Base-by-base conservation (phyloP, 2,329 filamentous ascomycete species). In the Trichocomaceae sp. region DNA sequence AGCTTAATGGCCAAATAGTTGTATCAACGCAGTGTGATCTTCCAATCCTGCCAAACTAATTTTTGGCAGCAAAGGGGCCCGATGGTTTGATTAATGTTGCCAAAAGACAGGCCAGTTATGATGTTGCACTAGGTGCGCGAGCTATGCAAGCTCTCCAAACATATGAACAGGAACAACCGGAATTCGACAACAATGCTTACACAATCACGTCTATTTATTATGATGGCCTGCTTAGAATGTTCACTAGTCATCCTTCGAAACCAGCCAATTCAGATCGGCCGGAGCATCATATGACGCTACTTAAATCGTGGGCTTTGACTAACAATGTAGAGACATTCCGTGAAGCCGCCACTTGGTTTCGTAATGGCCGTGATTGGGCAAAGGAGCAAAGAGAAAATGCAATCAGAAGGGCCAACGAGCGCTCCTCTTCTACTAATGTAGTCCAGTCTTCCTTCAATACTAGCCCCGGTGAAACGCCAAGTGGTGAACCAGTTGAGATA, bases 1-100 rank as follows among this genome's bases (percentile, higher is more conserved):
- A 60, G 52, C 58, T 60, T 23, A 47, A 58, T 26, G 13, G 55
- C 26, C 55, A 52, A 17, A 69, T 71, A 44, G 57, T 68, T 19
- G 66, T 64, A 54, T 67, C 66, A 3, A 68, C 63, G 19, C 59
- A 62, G 47, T 19, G 52, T 9, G 26, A 64, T 48, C 63, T 62
- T 55, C 71, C 70, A 0, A 56, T 70, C 6, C 64, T 60, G 31
- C 72, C 72, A 2, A 76, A 77, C 60, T 72, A 76, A 55, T 77
- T 77, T 55, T 19, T 76, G 0, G 48, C 35, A 50, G 48, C 48
- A 5, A 50, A 50, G 29, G 33, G 48, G 9, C 22, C 35, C 12
- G 33, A 50, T 42, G 33, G 48, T 13, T 50, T 17, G n/a, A 6
- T 19, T 23, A n/a, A 19, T 15, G 44, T 42, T 41, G 31, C 45